A percentile compares a stretch with the other conserved stretches of the same genome.
Evolutionary conservation across 768 basidiomycete genomes (phyloP).

Genomic region (Termitomyces sp.): DNA sequence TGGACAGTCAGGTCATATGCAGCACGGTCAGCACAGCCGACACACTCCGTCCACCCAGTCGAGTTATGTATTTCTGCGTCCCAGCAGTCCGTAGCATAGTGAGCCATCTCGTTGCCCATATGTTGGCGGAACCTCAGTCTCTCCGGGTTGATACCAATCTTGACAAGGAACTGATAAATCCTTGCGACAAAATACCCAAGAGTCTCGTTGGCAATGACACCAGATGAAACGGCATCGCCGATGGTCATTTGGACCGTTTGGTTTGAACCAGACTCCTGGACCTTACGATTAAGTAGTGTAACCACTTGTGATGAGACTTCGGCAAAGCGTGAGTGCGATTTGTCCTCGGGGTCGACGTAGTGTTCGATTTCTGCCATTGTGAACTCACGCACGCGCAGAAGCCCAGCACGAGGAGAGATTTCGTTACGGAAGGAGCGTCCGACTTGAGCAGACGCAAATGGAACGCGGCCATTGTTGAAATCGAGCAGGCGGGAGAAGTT

Average conservation of each 20-base stretch:
- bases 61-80: constrained; percentile 97
- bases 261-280: constrained; percentile 73
- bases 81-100: constrained; percentile 99
- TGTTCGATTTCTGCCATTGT: constrained; percentile 99
- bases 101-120: constrained; percentile 99
- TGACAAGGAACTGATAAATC: constrained; percentile 82
- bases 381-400: constrained; percentile 96
- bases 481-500: constrained; percentile 96
- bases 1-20: constrained; percentile 96
- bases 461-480: constrained; percentile 95
- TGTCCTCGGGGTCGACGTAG: constrained; percentile 93
- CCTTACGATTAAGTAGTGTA: constrained; percentile 71
- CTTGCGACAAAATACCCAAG: constrained; percentile 96
- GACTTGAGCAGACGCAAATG: constrained; percentile 96
- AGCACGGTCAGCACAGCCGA: constrained; percentile 96
- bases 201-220: constrained; percentile 93
- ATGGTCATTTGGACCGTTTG: constrained; percentile 61
- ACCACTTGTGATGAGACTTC: constrained; percentile 76
- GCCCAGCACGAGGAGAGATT: constrained; percentile 93
- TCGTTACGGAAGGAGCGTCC: constrained; percentile 97
- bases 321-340: constrained; percentile 76
- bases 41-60: constrained; percentile 94
- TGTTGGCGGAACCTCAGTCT: constrained; percentile 95
- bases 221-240: constrained; percentile 83
- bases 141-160: constrained; percentile 82